These are phyloP conservation scores for Xylaria arbuscula DNA, from an alignment of 2,329 filamentous ascomycete species.

Conservation along the genomic window DNA sequence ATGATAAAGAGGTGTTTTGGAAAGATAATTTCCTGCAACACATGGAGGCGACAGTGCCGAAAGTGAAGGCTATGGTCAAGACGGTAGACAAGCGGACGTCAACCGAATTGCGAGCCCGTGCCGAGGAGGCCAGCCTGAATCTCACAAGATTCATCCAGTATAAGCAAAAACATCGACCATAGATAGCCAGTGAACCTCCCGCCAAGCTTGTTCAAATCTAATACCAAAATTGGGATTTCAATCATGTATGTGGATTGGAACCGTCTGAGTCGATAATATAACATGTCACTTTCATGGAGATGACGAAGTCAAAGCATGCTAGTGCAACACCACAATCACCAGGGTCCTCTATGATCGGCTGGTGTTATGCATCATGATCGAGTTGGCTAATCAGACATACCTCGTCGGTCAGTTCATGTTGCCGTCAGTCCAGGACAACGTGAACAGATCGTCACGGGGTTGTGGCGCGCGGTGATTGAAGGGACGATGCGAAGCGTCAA, in stretches of 20 bases:
- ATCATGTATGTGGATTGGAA: background rate
- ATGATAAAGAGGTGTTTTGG: constrained; percentile 73
- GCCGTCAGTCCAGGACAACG: constrained; percentile 16
- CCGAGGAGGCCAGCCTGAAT: constrained; percentile 71
- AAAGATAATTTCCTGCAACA: constrained; percentile 68
- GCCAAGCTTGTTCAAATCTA: background rate
- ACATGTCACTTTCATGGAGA: constrained; percentile 13
- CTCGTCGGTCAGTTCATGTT: constrained; percentile 15
- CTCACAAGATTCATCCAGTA: constrained; percentile 71
- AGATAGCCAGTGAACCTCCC: constrained; percentile 1
- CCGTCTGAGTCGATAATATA: background rate
- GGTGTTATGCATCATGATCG: constrained; percentile 10
- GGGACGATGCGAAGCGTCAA: constrained; percentile 34
- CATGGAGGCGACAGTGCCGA: constrained; percentile 65
- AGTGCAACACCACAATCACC: constrained; percentile 9
- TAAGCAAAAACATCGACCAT: constrained; percentile 68
- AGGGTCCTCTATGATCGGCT: constrained; percentile 11
- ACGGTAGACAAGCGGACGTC: constrained; percentile 69
- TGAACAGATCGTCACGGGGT: constrained; percentile 21
- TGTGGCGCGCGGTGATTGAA: constrained; percentile 19
- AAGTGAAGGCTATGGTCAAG: constrained; percentile 68
- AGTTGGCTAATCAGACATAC: constrained; percentile 31
- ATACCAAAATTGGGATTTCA: constrained; percentile 11
- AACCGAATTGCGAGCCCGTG: constrained; percentile 66
- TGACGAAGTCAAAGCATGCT: background rate